Percentiles rank a stretch among this genome's conserved stretches.
These are phyloP conservation scores for Amphicarpaea edgeworthii DNA, from an alignment of 306 rosid genomes.

Conservation along the genomic window DNA sequence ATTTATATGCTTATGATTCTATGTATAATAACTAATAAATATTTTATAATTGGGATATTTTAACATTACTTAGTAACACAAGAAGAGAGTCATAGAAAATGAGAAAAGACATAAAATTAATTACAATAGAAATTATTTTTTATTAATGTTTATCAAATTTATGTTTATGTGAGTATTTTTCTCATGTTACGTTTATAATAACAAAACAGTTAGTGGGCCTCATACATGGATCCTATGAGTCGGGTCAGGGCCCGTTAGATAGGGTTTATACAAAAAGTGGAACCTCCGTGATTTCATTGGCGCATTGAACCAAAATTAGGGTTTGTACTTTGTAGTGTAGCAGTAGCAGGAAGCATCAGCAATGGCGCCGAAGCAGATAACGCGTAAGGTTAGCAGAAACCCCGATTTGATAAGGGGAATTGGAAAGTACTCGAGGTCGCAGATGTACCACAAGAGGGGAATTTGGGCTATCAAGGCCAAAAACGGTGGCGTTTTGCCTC, in stretches of 20 bases:
- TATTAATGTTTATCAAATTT: neutral
- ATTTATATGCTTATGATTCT: neutral
- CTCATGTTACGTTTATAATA: neutral
- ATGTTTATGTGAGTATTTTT: neutral
- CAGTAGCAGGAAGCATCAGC: constrained; percentile 36
- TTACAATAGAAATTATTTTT: neutral
- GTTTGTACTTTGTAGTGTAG: too few species aligned
- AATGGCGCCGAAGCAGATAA: constrained; percentile 69
- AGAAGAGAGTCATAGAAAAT: neutral
- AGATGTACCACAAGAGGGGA: constrained; percentile 79
- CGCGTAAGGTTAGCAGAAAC: constrained; percentile 56
- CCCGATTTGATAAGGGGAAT: constrained; percentile 73
- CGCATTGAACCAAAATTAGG: constrained; percentile 37
- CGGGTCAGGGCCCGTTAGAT: constrained; percentile 2
- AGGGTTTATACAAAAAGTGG: neutral
- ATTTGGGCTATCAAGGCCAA: constrained; percentile 85
- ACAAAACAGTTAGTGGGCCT: neutral
- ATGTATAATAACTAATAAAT: neutral
- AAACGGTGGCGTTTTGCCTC: constrained; percentile 75
- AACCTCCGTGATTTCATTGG: neutral
- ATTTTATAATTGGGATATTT: neutral
- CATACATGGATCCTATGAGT: neutral
- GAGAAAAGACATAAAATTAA: neutral
- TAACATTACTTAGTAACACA: neutral
- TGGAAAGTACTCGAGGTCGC: constrained; percentile 66